Base-by-base conservation (phyloP, 108 stramenopile genomes). In the Chaetoceros tenuissimus region DNA sequence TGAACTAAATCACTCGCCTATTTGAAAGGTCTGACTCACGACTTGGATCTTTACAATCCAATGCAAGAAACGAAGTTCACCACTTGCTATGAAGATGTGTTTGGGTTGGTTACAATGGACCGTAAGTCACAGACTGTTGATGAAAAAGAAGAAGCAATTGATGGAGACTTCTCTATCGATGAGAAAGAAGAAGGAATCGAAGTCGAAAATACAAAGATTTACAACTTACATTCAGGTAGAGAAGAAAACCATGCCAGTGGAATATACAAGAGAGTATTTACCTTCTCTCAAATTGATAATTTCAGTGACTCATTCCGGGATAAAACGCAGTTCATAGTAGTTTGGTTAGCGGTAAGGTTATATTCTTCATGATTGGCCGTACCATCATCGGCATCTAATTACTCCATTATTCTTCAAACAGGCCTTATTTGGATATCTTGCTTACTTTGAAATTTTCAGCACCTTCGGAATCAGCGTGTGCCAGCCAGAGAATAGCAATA, bases 11-110 rank as follows among this genome's bases (percentile, higher is more conserved):
- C n/a, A n/a, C n/a, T n/a, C n/a, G n/a, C n/a, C n/a, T n/a, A n/a
- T 53, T 48, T 46, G 8, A 23, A 48, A 16, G 73, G 55, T 26
- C 45, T 79, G 24, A 68, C 73, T 2, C 8, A 44, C 3, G 78
- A 79, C 46, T 21, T 72, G 2, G 20, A 55, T 26, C 44, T 64
- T 10, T 72, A 59, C 24, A 46, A 72, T 62, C 22, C 59, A 19
- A 55, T 23, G 18, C 72, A 77, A 21, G 75, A 77, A 57, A 45
- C 47, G 28, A 53, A 48, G 18, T 27, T 28, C 20, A 44, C 69
- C 40, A 63, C 61, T 1, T 21, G 24, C 28, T 59, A 52, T 46
- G 25, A 67, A 3, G 70, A 71, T 63, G 66, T 71, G 13, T 74
- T 69, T 25, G 52, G 52, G 22, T 2, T 18, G 23, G 52, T 18